A percentile compares a stretch with the other conserved stretches of the same genome.
Conservation (phyloP, 139 green algal genomes). For the Pleodorina starrii region DNA sequence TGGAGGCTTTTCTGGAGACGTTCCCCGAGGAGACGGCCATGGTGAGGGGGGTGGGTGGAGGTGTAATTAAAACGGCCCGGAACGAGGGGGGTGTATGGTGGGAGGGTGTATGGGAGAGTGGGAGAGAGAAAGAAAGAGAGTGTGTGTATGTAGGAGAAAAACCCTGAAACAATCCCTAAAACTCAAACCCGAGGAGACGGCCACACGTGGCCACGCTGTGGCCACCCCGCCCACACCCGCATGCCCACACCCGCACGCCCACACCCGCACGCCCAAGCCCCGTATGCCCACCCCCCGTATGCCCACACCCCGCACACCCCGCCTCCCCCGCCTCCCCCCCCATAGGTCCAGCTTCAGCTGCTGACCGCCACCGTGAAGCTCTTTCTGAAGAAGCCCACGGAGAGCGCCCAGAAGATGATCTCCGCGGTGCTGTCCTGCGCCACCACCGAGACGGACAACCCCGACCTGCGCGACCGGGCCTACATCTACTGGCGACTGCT, state of each 20-base stretch:
- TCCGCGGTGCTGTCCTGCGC: slow-evolving; percentile 91
- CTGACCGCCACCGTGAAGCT: slow-evolving; percentile 98
- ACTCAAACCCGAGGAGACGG: too few species aligned
- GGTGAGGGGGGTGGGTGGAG: slow-evolving; percentile 45
- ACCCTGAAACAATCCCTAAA: too few species aligned
- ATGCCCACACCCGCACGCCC: too few species aligned
- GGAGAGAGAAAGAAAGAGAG: too few species aligned
- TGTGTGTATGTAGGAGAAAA: too few species aligned
- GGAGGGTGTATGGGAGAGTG: too few species aligned
- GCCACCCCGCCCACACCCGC: too few species aligned
- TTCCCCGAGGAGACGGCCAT: slow-evolving; percentile 94
- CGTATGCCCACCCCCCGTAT: too few species aligned
- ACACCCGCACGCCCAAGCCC: too few species aligned
- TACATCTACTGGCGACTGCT: slow-evolving; percentile 99
- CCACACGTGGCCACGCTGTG: too few species aligned
- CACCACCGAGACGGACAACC: slow-evolving; percentile 97
- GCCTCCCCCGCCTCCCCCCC: background rate
- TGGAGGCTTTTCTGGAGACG: slow-evolving; percentile 96
- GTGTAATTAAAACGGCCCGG: too few species aligned
- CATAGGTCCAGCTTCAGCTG: slow-evolving; percentile 96
- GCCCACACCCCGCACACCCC: background rate
- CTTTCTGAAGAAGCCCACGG: slow-evolving; percentile 96
- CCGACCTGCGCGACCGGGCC: slow-evolving; percentile 96
- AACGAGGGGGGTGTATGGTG: too few species aligned
- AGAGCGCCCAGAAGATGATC: slow-evolving; percentile 95